Conservation (phyloP, 768 basidiomycete genomes). For the Mycena crocata region DNA sequence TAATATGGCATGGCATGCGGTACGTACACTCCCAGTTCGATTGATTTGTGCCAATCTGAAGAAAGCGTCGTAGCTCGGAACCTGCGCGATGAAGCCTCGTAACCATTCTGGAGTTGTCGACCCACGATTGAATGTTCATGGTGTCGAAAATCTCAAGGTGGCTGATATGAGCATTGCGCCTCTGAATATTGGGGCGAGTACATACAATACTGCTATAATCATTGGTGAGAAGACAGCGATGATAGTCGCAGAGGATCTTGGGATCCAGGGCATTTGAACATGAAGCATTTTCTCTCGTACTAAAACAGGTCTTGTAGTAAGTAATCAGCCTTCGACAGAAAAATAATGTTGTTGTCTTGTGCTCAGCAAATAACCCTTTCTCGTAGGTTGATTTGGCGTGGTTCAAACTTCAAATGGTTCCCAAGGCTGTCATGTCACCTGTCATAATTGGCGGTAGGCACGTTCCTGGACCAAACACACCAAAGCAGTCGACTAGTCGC, state of each 20-base stretch:
- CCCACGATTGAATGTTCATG: slow-evolving; percentile 56
- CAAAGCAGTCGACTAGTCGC: too few relatives aligned
- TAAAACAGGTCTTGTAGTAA: too few relatives aligned
- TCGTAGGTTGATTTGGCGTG: too few relatives aligned
- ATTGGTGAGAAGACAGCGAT: slow-evolving; percentile 69
- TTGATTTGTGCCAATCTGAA: background rate
- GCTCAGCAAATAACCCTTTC: too few relatives aligned
- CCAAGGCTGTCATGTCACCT: too few relatives aligned
- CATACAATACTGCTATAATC: slow-evolving; percentile 49
- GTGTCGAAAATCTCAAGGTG: slow-evolving; percentile 55
- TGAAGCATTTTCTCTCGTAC: too few relatives aligned
- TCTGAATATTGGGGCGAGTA: slow-evolving; percentile 48
- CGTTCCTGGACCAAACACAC: too few relatives aligned
- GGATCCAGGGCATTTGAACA: slow-evolving; percentile 30
- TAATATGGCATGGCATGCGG: slow-evolving; percentile 6
- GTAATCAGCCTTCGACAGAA: too few relatives aligned
- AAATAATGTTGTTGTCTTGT: too few relatives aligned
- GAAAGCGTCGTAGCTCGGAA: slow-evolving; percentile 55
- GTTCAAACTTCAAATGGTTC: too few relatives aligned
- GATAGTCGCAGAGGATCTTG: slow-evolving; percentile 61
- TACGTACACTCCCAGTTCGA: background rate
- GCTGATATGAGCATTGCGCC: slow-evolving; percentile 47
- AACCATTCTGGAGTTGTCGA: slow-evolving; percentile 60
- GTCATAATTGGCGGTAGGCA: too few relatives aligned
- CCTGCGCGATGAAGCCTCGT: slow-evolving; percentile 62